Evolutionary conservation across 1,284 basidiomycete genomes (phyloP).

Genomic region (Ganoderma sinense): DNA sequence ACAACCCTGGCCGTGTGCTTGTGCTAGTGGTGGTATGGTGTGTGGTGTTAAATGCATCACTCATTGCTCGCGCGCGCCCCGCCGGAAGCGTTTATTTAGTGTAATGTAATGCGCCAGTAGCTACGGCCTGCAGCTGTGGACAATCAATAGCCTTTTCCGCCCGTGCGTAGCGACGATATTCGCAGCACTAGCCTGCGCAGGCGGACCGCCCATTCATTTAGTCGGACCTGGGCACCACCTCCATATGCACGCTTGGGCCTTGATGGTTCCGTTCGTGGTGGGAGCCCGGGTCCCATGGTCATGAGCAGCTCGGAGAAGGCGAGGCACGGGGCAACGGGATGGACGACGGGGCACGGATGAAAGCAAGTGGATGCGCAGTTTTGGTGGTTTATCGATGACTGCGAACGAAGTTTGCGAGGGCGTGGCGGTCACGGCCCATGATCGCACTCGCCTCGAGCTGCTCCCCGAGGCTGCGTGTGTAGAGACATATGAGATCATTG

Average conservation of each 20-base stretch:
- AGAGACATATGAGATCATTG: neutral
- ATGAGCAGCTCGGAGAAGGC: neutral
- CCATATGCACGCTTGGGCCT: neutral
- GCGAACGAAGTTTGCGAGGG: neutral
- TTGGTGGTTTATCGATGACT: conserved; percentile 1
- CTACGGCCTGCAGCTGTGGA: neutral
- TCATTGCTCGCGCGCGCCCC: neutral
- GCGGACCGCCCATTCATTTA: neutral
- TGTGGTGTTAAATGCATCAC: neutral
- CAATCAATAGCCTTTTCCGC: neutral
- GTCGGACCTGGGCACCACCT: neutral
- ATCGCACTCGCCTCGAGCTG: neutral
- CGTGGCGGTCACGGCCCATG: neutral
- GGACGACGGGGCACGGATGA: neutral
- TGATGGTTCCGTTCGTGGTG: neutral
- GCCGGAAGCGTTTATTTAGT: neutral
- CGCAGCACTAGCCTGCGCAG: neutral
- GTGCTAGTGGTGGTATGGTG: neutral
- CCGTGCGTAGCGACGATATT: neutral
- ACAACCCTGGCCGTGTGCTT: neutral
- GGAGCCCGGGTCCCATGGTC: neutral
- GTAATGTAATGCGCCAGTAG: no score
- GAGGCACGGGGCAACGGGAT: neutral
- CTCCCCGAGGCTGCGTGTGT: conserved; percentile 1
- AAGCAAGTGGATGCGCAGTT: neutral